Percentiles rank a stretch among this genome's conserved stretches.
phyloP scores from a whole-genome alignment of 2,329 filamentous ascomycete genomes.

The Bipolaris cookei region DNA sequence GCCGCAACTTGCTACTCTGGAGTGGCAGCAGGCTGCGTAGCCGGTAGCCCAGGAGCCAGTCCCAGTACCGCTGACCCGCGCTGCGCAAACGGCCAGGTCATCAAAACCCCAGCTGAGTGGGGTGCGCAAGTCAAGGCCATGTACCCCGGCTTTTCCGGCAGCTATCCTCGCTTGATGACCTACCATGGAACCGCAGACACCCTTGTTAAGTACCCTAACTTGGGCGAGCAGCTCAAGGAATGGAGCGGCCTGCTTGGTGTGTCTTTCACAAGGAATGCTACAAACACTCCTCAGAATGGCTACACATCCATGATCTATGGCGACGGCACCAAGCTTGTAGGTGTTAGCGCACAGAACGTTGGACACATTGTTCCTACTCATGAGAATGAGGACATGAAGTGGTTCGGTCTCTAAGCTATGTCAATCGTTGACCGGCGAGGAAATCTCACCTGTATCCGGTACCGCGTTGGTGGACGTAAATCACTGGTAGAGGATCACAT shows the following conservation, averaged over 20 bases:
- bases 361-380: conserved; percentile 35
- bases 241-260: conserved; percentile 37
- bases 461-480: not conserved
- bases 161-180: conserved; percentile 45
- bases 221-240: conserved; percentile 37
- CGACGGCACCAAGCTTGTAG: conserved; percentile 34
- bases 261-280: conserved; percentile 17
- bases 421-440: not conserved
- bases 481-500: not conserved
- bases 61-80: conserved; percentile 24
- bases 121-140: conserved; percentile 41
- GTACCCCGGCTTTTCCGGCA: conserved; percentile 48
- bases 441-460: not conserved
- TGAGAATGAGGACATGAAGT: conserved; percentile 17
- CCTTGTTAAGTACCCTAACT: conserved; percentile 36
- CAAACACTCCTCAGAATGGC: conserved; percentile 32
- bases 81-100: conserved; percentile 30
- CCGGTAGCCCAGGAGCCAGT: conserved; percentile 52
- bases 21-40: conserved; percentile 38
- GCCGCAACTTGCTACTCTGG: conserved; percentile 39
- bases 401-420: conserved; percentile 14
- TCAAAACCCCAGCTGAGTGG: conserved; percentile 38
- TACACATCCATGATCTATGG: conserved; percentile 40
- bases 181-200: conserved; percentile 48
- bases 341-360: conserved; percentile 30